These are phyloP conservation scores for Mallotus nudiflorus DNA, from an alignment of 345 rosid genomes.

Conservation along the genomic window DNA sequence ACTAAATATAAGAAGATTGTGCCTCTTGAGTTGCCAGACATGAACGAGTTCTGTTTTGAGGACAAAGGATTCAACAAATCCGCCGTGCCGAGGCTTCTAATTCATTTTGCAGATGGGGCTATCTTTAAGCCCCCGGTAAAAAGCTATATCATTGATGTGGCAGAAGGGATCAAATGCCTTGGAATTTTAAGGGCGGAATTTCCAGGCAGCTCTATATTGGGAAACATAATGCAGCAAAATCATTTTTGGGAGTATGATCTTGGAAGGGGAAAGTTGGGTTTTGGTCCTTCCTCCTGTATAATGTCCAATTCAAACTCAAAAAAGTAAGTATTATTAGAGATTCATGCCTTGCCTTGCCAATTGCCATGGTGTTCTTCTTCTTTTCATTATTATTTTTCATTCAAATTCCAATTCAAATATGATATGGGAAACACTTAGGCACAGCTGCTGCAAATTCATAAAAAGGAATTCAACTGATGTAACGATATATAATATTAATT, in stretches of 20 bases:
- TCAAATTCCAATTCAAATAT: no score
- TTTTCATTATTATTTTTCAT: no score
- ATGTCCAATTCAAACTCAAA: neutral
- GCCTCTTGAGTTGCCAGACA: neutral
- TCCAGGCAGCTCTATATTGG: constrained; percentile 13
- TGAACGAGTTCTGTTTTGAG: constrained; percentile 8
- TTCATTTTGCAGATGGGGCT: constrained; percentile 25
- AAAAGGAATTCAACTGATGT: no score
- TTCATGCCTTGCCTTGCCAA: no score
- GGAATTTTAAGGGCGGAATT: neutral
- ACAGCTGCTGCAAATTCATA: no score
- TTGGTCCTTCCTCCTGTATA: constrained; percentile 16
- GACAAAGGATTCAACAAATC: neutral
- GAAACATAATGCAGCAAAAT: constrained; percentile 28
- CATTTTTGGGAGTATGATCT: constrained; percentile 29
- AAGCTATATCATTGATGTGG: constrained; percentile 20
- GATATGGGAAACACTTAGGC: no score
- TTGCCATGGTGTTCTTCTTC: no score
- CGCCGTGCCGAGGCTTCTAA: constrained; percentile 10
- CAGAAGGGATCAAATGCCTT: constrained; percentile 16
- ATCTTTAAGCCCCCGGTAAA: constrained; percentile 11
- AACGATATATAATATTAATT: no score
- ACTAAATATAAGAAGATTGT: neutral
- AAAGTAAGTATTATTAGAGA: neutral
- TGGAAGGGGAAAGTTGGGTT: constrained; percentile 16